Percentiles rank a stretch among this genome's conserved stretches.
Conservation (phyloP, 1,139 yeast genomes). For the Yamadazyma triangularis region DNA sequence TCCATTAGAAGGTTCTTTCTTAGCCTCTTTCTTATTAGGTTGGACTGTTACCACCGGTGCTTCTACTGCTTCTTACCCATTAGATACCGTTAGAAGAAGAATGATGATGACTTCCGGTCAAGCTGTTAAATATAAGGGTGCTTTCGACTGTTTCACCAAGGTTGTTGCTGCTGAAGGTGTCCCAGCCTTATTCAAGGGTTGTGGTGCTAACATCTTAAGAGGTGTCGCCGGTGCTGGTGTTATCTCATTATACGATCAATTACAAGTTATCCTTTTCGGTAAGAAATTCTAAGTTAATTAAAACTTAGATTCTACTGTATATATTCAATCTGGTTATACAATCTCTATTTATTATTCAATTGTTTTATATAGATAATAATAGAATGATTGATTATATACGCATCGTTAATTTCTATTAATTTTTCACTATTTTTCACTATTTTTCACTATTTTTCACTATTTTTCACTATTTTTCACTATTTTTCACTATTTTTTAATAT, state of each 20-base stretch:
- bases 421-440: neutral
- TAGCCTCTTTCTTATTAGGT: constrained; percentile 52
- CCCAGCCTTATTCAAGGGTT: constrained; percentile 49
- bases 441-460: neutral
- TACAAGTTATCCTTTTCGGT: constrained; percentile 48
- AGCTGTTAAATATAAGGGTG: constrained; percentile 51
- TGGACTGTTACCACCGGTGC: constrained; percentile 55
- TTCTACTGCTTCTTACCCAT: constrained; percentile 53
- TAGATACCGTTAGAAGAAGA: constrained; percentile 53
- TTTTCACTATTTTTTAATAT: too few species aligned
- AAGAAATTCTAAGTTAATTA: constrained; percentile 35
- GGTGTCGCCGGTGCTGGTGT: constrained; percentile 59
- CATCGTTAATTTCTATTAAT: too few species aligned
- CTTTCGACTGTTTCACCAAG: constrained; percentile 44
- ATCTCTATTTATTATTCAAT: constrained; percentile 8
- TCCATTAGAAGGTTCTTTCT: constrained; percentile 53
- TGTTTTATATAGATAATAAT: constrained; percentile 8
- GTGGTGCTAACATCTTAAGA: constrained; percentile 55
- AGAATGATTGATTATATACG: constrained; percentile 10
- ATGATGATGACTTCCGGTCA: constrained; percentile 57
- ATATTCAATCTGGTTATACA: constrained; percentile 14
- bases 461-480: too few species aligned
- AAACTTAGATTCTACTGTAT: constrained; percentile 15
- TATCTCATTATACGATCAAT: constrained; percentile 50
- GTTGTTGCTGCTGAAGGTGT: constrained; percentile 53